A percentile compares a stretch with the other conserved stretches of the same genome.
phyloP scores from a whole-genome alignment of 768 basidiomycete species.

The Ramaria sp. region DNA sequence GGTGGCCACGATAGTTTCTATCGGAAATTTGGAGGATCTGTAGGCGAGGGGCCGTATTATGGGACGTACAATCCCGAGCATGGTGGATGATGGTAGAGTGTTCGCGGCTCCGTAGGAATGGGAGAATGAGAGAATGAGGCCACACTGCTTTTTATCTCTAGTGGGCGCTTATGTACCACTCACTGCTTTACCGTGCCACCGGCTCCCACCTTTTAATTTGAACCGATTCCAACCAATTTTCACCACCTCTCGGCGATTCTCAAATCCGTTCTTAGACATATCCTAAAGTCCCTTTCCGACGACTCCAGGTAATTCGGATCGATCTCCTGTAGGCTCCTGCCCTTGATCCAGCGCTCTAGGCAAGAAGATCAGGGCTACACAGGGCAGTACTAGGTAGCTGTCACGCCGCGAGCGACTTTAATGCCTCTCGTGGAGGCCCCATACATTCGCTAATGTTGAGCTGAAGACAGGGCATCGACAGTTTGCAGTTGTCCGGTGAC shows the following conservation, averaged over 20 bases:
- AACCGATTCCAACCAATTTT: not conserved
- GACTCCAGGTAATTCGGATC: no score
- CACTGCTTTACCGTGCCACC: not conserved
- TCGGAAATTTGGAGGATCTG: slow-evolving; percentile 46
- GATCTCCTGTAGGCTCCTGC: no score
- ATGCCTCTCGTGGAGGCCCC: no score
- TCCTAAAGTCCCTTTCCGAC: no score
- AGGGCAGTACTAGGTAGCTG: no score
- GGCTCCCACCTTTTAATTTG: not conserved
- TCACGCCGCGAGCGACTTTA: no score
- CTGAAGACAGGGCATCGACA: no score
- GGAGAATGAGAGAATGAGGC: not conserved
- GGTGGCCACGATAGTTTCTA: slow-evolving; percentile 86
- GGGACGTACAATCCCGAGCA: slow-evolving; percentile 6
- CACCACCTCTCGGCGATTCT: not conserved
- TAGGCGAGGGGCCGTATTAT: slow-evolving; percentile 5
- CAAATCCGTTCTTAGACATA: no score
- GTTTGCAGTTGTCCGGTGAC: no score
- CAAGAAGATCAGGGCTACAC: no score
- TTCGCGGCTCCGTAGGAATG: not conserved
- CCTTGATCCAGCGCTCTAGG: no score
- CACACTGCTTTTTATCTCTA: not conserved
- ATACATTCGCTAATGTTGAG: no score
- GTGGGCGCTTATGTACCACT: not conserved
- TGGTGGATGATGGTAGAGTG: not conserved